A percentile compares a stretch with the other conserved stretches of the same genome.
These are phyloP conservation scores for Aegilops sharonensis DNA, from an alignment of 176 grass and related monocot genomes.

Conservation along the genomic window DNA sequence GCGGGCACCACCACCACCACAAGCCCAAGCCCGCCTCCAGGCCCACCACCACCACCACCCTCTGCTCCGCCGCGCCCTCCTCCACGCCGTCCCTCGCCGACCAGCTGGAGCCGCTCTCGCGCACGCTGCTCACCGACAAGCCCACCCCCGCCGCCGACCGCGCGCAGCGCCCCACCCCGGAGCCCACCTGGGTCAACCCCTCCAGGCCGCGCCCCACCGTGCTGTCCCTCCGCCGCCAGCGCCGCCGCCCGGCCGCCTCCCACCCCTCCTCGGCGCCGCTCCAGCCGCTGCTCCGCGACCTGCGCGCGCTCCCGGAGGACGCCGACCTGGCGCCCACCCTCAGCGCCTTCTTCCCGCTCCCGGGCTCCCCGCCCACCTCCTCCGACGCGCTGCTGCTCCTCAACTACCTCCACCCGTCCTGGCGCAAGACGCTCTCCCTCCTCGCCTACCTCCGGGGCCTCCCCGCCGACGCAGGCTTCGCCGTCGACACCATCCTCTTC, in stretches of 20 bases:
- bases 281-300: slow-evolving; percentile 48
- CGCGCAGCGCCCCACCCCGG: slow-evolving; percentile 23
- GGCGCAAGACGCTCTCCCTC: slow-evolving; percentile 68
- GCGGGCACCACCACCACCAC: slow-evolving; percentile 3
- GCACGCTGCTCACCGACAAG: slow-evolving; percentile 64
- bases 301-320: slow-evolving; percentile 47
- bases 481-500: slow-evolving; percentile 73
- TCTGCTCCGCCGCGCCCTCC: slow-evolving; percentile 27
- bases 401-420: slow-evolving; percentile 61
- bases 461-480: background rate
- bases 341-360: slow-evolving; percentile 37
- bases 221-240: slow-evolving; percentile 71
- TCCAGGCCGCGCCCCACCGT: slow-evolving; percentile 69
- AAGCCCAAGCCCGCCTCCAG: background rate
- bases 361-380: slow-evolving; percentile 34
- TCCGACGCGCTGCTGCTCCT: slow-evolving; percentile 72
- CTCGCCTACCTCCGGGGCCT: slow-evolving; percentile 49
- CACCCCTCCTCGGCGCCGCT: slow-evolving; percentile 35
- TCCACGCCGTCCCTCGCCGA: slow-evolving; percentile 63
- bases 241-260: slow-evolving; percentile 37
- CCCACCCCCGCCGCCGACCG: slow-evolving; percentile 2
- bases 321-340: slow-evolving; percentile 46
- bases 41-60: background rate
- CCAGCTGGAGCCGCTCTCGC: slow-evolving; percentile 66
- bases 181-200: slow-evolving; percentile 78